Evolutionary conservation across 2,329 filamentous ascomycete species (phyloP).

Genomic region (Hypoxylon sp.): DNA sequence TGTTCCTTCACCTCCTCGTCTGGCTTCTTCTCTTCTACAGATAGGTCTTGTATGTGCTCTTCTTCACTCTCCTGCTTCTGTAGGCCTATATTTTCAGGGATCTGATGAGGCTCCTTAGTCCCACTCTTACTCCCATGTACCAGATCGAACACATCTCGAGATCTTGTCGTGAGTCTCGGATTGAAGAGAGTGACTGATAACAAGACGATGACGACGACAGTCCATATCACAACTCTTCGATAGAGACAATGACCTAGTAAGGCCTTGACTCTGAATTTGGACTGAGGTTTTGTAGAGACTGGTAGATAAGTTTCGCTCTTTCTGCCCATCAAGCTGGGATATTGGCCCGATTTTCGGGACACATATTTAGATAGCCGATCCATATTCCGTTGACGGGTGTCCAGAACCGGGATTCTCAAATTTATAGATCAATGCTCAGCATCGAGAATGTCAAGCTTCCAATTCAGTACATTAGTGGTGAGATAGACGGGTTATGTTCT

Average conservation of each 20-base stretch:
- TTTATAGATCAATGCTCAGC: slow-evolving; percentile 41
- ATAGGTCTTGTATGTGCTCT: slow-evolving; percentile 20
- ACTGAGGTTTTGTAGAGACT: slow-evolving; percentile 54
- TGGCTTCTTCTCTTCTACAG: slow-evolving; percentile 19
- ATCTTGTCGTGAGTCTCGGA: slow-evolving; percentile 45
- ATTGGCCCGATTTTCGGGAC: slow-evolving; percentile 48
- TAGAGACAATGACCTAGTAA: slow-evolving; percentile 68
- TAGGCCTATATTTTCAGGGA: slow-evolving; percentile 32
- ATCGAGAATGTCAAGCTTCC: slow-evolving; percentile 34
- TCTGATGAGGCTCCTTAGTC: slow-evolving; percentile 25
- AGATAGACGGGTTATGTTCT: not conserved
- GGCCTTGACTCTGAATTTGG: slow-evolving; percentile 60
- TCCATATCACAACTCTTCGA: slow-evolving; percentile 67
- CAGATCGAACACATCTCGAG: slow-evolving; percentile 51
- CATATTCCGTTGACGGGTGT: slow-evolving; percentile 40
- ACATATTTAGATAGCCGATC: slow-evolving; percentile 49
- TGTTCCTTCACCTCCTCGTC: slow-evolving; percentile 30
- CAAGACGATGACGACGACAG: slow-evolving; percentile 59
- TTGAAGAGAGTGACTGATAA: slow-evolving; percentile 60
- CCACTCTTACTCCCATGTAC: slow-evolving; percentile 49
- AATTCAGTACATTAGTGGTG: slow-evolving; percentile 34
- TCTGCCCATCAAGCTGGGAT: slow-evolving; percentile 46
- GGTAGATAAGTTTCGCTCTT: slow-evolving; percentile 53
- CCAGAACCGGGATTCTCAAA: slow-evolving; percentile 29
- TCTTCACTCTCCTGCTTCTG: slow-evolving; percentile 43